Evolutionary conservation across 2,329 filamentous ascomycete genomes (phyloP), one percentile per base, ranked within the genome.

Genomic region (Xylariaceae sp.): DNA sequence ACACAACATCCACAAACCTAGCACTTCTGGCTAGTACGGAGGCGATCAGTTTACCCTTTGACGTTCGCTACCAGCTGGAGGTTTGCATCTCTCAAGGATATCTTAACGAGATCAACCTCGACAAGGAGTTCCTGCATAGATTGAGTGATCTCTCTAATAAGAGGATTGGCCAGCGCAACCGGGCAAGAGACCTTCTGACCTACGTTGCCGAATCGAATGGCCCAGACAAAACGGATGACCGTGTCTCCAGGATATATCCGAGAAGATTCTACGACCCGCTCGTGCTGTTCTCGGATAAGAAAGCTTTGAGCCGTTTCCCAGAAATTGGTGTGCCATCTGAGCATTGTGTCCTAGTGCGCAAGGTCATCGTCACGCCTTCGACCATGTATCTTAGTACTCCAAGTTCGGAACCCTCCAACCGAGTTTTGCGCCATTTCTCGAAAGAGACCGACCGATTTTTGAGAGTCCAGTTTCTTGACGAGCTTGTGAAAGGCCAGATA

Each of bases 391-490:
- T 88, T 52, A 82, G 77, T 48, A 87, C 86, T 0, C 90, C 93
- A 0, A 77, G 79, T 0, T 78, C 94, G 1, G 93, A 98, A 58
- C 86, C 85, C 0, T 93, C 91, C 0, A 97, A 98, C 59, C 79
- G 93, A 1, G 83, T 98, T 2, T 74, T 95, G 33, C 81, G 93
- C 14, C 77, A 85, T 36, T 93, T 86, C 60, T 72, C 79, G 40
- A 72, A 83, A 46, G 55, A 74, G 12, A 75, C 81, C 14, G 90
- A 96, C 59, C 82, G 86, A 2, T 98, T 98, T 56, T 71, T 98
- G 8, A 82, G 92, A 3, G 83, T 97, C 3, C 88, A 91, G 51
- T 97, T 98, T 62, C 84, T 85, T 0, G 92, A 96, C 41, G 93
- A 98, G 65, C 73, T 82, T 20, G 63, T 67, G 6, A 65, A 79